These are phyloP conservation scores for carrot (Daucus carota) DNA, from an alignment of 129 eudicot species.

Conservation along the genomic window DNA sequence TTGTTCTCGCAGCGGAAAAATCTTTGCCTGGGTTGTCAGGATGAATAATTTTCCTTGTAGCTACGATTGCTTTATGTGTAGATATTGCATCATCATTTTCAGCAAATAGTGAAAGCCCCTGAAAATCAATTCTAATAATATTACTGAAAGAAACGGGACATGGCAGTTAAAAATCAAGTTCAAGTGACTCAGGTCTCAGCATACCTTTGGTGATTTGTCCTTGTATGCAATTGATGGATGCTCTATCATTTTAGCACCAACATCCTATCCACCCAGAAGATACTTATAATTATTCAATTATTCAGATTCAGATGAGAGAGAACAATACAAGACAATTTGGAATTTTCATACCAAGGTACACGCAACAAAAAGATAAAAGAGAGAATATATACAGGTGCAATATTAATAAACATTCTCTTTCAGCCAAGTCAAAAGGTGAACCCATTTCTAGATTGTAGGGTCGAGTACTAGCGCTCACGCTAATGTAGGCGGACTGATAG, in stretches of 20 bases:
- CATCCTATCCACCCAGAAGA: slow-evolving; percentile 33
- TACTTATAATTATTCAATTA: not conserved
- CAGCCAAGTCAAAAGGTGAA: not conserved
- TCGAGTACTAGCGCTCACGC: not conserved
- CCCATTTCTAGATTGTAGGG: not conserved
- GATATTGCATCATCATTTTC: slow-evolving; percentile 33
- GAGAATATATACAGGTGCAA: not conserved
- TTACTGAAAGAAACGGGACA: not conserved
- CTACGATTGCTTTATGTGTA: slow-evolving; percentile 28
- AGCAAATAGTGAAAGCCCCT: slow-evolving; percentile 78
- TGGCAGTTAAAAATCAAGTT: not conserved
- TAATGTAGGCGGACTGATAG: not conserved
- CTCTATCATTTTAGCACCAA: slow-evolving; percentile 39
- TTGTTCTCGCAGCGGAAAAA: slow-evolving; percentile 31
- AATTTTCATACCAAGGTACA: not conserved
- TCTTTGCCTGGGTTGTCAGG: slow-evolving; percentile 19
- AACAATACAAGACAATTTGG: not conserved
- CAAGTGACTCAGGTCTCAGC: slow-evolving; percentile 1
- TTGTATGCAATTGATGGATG: slow-evolving; percentile 38
- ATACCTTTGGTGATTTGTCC: slow-evolving; percentile 57
- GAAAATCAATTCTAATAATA: slow-evolving; percentile 18
- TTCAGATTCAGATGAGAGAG: not conserved
- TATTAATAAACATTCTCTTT: not conserved
- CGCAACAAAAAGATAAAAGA: not conserved
- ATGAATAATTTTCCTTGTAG: slow-evolving; percentile 18